Percentiles rank a stretch among this genome's conserved stretches.
Evolutionary conservation across 2,329 filamentous ascomycete genomes (phyloP).

Genomic region (Penicillium sp.): DNA sequence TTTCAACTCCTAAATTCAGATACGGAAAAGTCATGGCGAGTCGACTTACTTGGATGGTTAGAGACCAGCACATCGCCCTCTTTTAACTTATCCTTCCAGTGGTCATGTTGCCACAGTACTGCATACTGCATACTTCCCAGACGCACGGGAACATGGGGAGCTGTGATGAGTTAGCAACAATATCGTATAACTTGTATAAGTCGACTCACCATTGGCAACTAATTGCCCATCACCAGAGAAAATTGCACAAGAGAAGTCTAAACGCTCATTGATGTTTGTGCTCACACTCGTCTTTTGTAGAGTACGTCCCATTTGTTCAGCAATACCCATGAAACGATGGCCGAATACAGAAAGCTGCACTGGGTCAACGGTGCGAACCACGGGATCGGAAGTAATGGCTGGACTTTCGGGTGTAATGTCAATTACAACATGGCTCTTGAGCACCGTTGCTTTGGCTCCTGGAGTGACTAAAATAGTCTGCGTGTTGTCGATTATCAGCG

Average conservation of each 20-base stretch:
- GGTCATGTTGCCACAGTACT: conserved; percentile 67
- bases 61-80: conserved; percentile 73
- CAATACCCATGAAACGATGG: conserved; percentile 51
- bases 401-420: not conserved
- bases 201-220: conserved; percentile 41
- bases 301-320: conserved; percentile 51
- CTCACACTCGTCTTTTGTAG: conserved; percentile 48
- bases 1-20: not conserved
- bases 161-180: not conserved
- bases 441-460: conserved; percentile 64
- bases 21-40: not conserved
- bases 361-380: conserved; percentile 33
- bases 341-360: conserved; percentile 48
- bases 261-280: conserved; percentile 72
- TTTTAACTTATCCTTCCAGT: conserved; percentile 69
- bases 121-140: conserved; percentile 77
- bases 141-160: conserved; percentile 61
- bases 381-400: not conserved
- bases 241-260: conserved; percentile 76
- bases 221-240: conserved; percentile 72
- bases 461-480: conserved; percentile 83
- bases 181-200: not conserved
- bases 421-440: conserved; percentile 77
- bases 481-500: conserved; percentile 66
- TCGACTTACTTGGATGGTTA: conserved; percentile 58